Evolutionary conservation across 1,284 basidiomycete genomes (phyloP).

Genomic region (Crepidotus sp.): DNA sequence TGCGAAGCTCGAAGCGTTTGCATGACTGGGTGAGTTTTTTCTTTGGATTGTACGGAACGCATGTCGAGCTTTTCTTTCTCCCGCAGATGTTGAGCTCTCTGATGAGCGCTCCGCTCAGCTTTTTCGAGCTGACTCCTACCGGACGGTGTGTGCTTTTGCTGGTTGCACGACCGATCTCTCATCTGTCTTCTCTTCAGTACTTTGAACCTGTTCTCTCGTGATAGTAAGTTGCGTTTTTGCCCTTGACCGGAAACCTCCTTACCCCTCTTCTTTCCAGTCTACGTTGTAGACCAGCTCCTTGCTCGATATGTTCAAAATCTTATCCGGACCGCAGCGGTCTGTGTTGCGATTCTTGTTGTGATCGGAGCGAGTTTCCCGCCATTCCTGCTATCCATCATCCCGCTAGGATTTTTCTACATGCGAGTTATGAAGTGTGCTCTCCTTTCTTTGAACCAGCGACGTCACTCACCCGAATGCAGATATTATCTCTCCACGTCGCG

Average conservation of each 20-base stretch:
- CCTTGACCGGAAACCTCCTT: neutral
- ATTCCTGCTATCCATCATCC: slow-evolving; percentile 72
- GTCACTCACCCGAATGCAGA: slow-evolving; percentile 27
- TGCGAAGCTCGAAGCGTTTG: slow-evolving; percentile 66
- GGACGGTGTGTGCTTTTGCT: slow-evolving; percentile 47
- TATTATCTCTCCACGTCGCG: slow-evolving; percentile 90
- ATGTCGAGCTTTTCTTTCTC: slow-evolving; percentile 4
- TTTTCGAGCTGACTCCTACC: slow-evolving; percentile 81
- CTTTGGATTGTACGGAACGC: neutral
- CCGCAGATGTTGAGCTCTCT: slow-evolving; percentile 66
- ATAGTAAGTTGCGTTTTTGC: slow-evolving; percentile 36
- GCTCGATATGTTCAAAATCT: slow-evolving; percentile 66
- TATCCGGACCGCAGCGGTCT: slow-evolving; percentile 50
- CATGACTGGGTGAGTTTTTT: slow-evolving; percentile 59
- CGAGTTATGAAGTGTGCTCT: slow-evolving; percentile 60
- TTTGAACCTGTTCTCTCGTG: slow-evolving; percentile 85
- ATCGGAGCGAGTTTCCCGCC: slow-evolving; percentile 76
- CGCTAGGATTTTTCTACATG: slow-evolving; percentile 68
- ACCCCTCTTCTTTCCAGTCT: slow-evolving; percentile 24
- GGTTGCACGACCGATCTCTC: neutral
- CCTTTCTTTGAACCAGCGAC: slow-evolving; percentile 7
- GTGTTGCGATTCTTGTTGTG: slow-evolving; percentile 72
- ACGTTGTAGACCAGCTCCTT: slow-evolving; percentile 83
- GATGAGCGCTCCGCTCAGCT: slow-evolving; percentile 76
- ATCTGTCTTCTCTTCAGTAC: slow-evolving; percentile 36